Percentiles rank a stretch among this genome's conserved stretches.
Evolutionary conservation across 495 filamentous ascomycete species (phyloP).

Genomic region (Lentithecium fluviatile): DNA sequence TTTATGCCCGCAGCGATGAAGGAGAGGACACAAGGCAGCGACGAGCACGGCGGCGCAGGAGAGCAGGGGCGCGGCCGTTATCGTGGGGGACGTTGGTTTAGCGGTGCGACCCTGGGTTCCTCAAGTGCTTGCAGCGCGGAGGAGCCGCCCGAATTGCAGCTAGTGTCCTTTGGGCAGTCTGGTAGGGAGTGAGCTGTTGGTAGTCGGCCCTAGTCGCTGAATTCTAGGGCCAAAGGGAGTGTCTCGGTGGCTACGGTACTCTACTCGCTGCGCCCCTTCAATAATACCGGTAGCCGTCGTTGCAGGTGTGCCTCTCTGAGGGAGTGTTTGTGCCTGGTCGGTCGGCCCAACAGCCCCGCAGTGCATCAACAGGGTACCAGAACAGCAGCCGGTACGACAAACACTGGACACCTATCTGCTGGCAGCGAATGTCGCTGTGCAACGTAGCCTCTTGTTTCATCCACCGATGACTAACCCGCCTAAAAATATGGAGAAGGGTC

Average conservation of each 20-base stretch:
- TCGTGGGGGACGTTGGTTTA: neutral
- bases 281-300: too few relatives aligned
- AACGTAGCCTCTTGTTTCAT: constrained; percentile 13
- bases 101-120: neutral
- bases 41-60: neutral
- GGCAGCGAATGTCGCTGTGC: constrained; percentile 13
- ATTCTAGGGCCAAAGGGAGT: too few relatives aligned
- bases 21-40: neutral
- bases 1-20: neutral
- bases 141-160: too few relatives aligned
- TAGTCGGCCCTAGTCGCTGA: too few relatives aligned
- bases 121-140: too few relatives aligned
- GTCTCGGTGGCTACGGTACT: too few relatives aligned
- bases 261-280: too few relatives aligned
- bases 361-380: neutral
- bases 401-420: neutral
- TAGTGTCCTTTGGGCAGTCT: neutral
- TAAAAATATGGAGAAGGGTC: constrained; percentile 10
- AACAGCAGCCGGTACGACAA: neutral
- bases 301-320: too few relatives aligned
- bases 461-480: neutral
- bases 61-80: neutral
- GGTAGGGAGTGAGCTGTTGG: neutral
- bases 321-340: too few relatives aligned
- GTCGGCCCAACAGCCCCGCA: too few relatives aligned